These are phyloP conservation scores for Beauveria caledonica DNA, from an alignment of 2,329 filamentous ascomycete species.

Conservation along the genomic window DNA sequence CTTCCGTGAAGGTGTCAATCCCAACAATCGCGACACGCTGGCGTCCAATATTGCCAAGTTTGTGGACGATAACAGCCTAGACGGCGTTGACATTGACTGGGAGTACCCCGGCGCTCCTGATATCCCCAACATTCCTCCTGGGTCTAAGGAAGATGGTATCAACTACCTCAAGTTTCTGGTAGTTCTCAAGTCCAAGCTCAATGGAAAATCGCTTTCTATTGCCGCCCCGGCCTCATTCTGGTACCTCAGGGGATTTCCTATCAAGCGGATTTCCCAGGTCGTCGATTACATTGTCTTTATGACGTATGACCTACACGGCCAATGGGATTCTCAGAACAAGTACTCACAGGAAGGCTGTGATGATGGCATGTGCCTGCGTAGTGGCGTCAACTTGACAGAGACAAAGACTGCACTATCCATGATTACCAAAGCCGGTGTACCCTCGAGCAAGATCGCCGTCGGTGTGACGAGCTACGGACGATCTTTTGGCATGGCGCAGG, in stretches of 20 bases:
- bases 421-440: slow-evolving; percentile 20
- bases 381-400: slow-evolving; percentile 30
- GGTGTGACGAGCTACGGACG: background rate
- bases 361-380: slow-evolving; percentile 23
- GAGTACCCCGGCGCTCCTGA: slow-evolving; percentile 13
- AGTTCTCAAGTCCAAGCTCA: background rate
- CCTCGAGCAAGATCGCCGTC: background rate
- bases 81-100: background rate
- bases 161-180: slow-evolving; percentile 10
- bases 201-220: slow-evolving; percentile 15
- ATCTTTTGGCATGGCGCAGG: background rate
- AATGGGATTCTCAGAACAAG: slow-evolving; percentile 16
- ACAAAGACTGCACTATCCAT: slow-evolving; percentile 23
- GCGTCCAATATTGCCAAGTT: slow-evolving; percentile 20
- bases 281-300: slow-evolving; percentile 23
- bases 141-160: slow-evolving; percentile 1
- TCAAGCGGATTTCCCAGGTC: slow-evolving; percentile 15
- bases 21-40: slow-evolving; percentile 24
- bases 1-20: slow-evolving; percentile 25
- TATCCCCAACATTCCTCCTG: slow-evolving; percentile 12
- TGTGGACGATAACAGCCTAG: background rate
- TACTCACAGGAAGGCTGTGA: slow-evolving; percentile 22
- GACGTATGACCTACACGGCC: slow-evolving; percentile 20
- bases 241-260: slow-evolving; percentile 20
- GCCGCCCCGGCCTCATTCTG: slow-evolving; percentile 21